Percentiles rank a stretch among this genome's conserved stretches.
phyloP scores from a whole-genome alignment of 2,329 filamentous ascomycete genomes.

The Penicillium sp. region DNA sequence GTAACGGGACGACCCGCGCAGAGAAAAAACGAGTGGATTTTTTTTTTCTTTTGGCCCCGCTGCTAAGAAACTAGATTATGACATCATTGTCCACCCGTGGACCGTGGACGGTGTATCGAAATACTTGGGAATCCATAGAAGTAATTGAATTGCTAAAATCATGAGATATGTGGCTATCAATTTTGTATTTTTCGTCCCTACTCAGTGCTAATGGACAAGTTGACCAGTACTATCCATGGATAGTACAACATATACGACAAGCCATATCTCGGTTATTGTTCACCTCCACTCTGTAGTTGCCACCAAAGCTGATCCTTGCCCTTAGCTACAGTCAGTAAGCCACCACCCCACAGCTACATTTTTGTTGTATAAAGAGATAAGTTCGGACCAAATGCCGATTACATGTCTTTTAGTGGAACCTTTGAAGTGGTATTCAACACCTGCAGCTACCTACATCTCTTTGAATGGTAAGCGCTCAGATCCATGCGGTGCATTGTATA shows the following conservation, averaged over 20 bases:
- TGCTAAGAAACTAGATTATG: background rate
- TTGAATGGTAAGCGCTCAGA: background rate
- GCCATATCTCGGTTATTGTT: background rate
- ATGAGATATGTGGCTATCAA: background rate
- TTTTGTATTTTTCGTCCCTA: background rate
- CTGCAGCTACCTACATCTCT: background rate
- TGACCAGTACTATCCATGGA: background rate
- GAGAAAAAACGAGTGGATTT: background rate
- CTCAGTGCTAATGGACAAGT: too few relatives aligned
- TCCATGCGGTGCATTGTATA: background rate
- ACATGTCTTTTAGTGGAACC: background rate
- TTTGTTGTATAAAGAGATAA: background rate
- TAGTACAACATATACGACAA: background rate
- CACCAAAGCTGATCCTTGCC: background rate
- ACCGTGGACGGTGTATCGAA: background rate
- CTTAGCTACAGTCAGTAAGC: background rate
- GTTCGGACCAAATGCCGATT: background rate
- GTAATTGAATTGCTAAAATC: background rate
- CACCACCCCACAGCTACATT: background rate
- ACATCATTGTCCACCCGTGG: background rate
- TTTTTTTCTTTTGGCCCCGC: background rate
- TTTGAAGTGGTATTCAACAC: background rate
- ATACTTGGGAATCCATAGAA: background rate
- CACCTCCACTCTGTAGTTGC: background rate
- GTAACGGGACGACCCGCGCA: constrained; percentile 22